phyloP scores from a whole-genome alignment of 805 yeast species.

The Starmerella floricola region DNA sequence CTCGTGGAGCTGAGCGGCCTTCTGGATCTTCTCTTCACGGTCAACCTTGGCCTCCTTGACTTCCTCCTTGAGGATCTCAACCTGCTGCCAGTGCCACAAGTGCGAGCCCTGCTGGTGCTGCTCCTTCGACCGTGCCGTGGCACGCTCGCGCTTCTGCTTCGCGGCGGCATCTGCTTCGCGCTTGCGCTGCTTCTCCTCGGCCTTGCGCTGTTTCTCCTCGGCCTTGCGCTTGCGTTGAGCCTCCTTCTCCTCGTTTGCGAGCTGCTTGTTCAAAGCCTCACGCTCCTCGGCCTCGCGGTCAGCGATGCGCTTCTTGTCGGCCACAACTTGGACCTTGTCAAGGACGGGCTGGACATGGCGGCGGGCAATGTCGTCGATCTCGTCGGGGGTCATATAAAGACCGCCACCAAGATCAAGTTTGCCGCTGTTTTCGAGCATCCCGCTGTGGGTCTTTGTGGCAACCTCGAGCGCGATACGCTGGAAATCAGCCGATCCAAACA shows the following conservation, averaged over 20 bases:
- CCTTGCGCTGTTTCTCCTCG: constrained; percentile 30
- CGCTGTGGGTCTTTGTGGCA: constrained; percentile 57
- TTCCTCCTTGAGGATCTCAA: constrained; percentile 21
- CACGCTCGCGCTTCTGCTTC: constrained; percentile 20
- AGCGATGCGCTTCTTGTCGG: constrained; percentile 50
- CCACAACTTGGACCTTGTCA: constrained; percentile 57
- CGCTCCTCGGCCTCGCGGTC: constrained; percentile 37
- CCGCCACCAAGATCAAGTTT: constrained; percentile 83
- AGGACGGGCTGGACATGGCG: constrained; percentile 74
- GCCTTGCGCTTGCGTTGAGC: constrained; percentile 15
- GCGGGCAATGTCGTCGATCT: constrained; percentile 68
- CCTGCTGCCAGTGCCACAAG: constrained; percentile 21
- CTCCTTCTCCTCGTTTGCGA: constrained; percentile 14
- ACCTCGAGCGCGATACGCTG: constrained; percentile 65
- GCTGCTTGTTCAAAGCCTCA: constrained; percentile 33
- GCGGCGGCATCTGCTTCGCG: constrained; percentile 13
- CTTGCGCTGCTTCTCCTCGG: constrained; percentile 18
- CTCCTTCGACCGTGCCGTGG: constrained; percentile 15
- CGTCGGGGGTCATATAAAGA: constrained; percentile 56
- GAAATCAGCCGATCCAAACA: constrained; percentile 38
- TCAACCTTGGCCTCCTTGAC: constrained; percentile 20
- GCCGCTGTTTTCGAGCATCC: constrained; percentile 41
- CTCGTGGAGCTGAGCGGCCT: constrained; percentile 16
- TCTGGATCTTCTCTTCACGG: constrained; percentile 16
- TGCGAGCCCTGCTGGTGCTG: constrained; percentile 17